Evolutionary conservation across 106 monocot species (phyloP), one percentile per base, ranked within the genome.

Genomic region (Allium cepa): DNA sequence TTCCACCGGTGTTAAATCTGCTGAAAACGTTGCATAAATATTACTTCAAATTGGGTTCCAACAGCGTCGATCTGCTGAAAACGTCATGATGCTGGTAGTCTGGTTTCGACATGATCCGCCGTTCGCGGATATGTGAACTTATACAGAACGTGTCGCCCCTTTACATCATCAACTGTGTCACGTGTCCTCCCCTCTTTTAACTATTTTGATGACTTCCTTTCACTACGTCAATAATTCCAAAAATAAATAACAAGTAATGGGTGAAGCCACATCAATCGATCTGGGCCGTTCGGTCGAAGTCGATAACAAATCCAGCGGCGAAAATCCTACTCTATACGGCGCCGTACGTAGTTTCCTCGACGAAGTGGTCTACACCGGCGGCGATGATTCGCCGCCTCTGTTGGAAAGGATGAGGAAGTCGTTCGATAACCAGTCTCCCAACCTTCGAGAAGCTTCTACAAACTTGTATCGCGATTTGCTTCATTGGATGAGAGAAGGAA

Each of bases 401-500:
- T 9, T 75, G 17, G 61, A 47, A 58, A 69, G 91, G 77, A 59
- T 92, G 57, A 79, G 70, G 62, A 57, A 56, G 26, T 80, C 88
- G 17, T 53, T 78, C 58, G 53, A 51, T 7, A 72, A 83, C 64
- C 60, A 51, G 28, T 79, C 78, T 5, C 96, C 91, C 11, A 69
- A 79, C 17, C 73, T 96, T 51, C 79, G 57, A 9, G 83, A 76
- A 12, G 96, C 91, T 70, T 88, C 83, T 9, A 81, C 78, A 46
- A 96, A 84, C 84, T 79, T 91, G 4, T 85, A 71, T 11, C 67
- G 26, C 13, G 88, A 88, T 48, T 64, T 96, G 51, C 66, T 84
- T 28, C 51, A 50, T 46, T 96, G 91, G 96, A 79, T 82, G 46
- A 81, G 91, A 13, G 57, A 67, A 12, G 96, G 96, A 36, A 80